Percentiles rank a stretch among this genome's conserved stretches.
phyloP scores from a whole-genome alignment of 2,329 filamentous ascomycete species.

The Plenodomus lindquistii region DNA sequence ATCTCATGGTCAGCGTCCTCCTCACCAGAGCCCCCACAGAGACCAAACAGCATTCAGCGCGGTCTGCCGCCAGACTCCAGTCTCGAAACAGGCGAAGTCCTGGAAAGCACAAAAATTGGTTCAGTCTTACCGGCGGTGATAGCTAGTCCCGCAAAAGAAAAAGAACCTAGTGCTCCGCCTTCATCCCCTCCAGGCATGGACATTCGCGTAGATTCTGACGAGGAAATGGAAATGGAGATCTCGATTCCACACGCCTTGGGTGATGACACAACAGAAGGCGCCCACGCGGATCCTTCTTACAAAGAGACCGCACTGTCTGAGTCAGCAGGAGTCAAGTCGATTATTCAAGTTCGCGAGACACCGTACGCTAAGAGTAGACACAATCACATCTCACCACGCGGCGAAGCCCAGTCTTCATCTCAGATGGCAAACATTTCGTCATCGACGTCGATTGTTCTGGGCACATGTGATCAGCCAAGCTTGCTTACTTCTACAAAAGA shows the following conservation, averaged over 20 bases:
- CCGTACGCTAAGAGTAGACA: slow-evolving; percentile 25
- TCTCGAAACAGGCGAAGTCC: slow-evolving; percentile 7
- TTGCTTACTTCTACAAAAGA: slow-evolving; percentile 2
- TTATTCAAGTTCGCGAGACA: slow-evolving; percentile 38
- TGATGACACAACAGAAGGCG: slow-evolving; percentile 8
- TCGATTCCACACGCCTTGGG: slow-evolving; percentile 35
- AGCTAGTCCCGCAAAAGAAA: slow-evolving; percentile 13
- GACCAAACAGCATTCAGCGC: slow-evolving; percentile 3
- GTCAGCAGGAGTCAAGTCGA: slow-evolving; percentile 1
- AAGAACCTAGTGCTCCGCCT: slow-evolving; percentile 6
- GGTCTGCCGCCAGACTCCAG: slow-evolving; percentile 39
- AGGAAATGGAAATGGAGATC: slow-evolving; percentile 36
- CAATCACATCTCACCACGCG: neutral
- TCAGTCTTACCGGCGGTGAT: slow-evolving; percentile 1
- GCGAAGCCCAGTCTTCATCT: too few species aligned
- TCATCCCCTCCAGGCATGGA: slow-evolving; percentile 23
- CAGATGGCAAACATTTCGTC: slow-evolving; percentile 1
- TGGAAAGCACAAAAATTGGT: neutral
- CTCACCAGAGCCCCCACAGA: slow-evolving; percentile 20
- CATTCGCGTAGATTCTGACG: slow-evolving; percentile 17
- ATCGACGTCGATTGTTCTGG: slow-evolving; percentile 29
- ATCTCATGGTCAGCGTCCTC: slow-evolving; percentile 22
- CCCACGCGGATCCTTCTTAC: neutral
- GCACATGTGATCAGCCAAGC: slow-evolving; percentile 27
- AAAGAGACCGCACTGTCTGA: neutral